A percentile compares a stretch with the other conserved stretches of the same genome.
These are phyloP conservation scores for Eucalyptus leucophloia DNA, from an alignment of 345 rosid genomes.

Conservation along the genomic window DNA sequence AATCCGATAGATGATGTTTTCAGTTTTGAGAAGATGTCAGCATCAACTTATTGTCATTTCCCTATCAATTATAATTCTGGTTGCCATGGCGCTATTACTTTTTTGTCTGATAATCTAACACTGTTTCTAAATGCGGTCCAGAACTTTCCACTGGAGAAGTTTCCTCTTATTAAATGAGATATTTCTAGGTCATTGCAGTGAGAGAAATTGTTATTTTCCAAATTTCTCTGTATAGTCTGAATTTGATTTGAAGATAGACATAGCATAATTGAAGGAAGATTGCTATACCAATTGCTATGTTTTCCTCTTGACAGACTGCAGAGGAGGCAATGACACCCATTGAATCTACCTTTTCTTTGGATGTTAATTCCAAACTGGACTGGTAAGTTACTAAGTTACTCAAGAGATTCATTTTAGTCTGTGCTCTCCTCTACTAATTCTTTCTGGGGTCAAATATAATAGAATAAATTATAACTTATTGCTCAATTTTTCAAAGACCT, in stretches of 20 bases:
- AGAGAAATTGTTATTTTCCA: background rate
- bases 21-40: background rate
- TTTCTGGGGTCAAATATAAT: background rate
- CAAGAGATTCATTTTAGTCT: background rate
- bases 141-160: background rate
- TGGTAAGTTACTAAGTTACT: constrained; percentile 35
- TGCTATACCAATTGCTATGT: background rate
- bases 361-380: constrained; percentile 94
- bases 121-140: background rate
- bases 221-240: background rate
- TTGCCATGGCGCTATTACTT: background rate
- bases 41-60: background rate
- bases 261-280: background rate
- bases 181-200: background rate
- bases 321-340: constrained; percentile 99
- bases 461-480: background rate
- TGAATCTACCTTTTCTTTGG: constrained; percentile 93
- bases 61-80: background rate
- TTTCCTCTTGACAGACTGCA: constrained; percentile 60
- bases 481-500: background rate
- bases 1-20: background rate
- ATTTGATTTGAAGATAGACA: background rate
- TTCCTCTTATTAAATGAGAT: background rate
- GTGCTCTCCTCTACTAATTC: background rate
- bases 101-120: background rate